Base-by-base conservation (phyloP, 1,284 basidiomycete species). In the Rhodotorula sp. region DNA sequence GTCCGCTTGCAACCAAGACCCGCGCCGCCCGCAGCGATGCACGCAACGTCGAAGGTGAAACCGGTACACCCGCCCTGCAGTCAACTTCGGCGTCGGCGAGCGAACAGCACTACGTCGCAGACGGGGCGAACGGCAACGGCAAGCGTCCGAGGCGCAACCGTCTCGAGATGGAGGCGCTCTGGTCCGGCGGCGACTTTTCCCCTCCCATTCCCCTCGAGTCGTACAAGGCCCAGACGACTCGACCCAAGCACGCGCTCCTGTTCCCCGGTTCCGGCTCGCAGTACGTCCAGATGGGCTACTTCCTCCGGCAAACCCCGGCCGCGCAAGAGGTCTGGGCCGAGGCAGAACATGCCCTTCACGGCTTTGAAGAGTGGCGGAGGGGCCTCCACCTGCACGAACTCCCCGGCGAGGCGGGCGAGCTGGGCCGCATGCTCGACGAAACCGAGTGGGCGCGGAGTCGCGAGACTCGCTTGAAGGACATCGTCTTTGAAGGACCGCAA, bases 231-330 rank as follows among this genome's bases (percentile, higher is more conserved):
- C 58, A 72, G 34, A 52, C 63, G 8, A 61, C 73, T 0, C 52
- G 65, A 5, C 75, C 73, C n/a, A 65, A 65, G n/a, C 70, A 75
- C 48, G 72, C 78, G 31, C 65, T 78, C 58, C 69, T 79, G 43
- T 79, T 79, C 65, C 79, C 79, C 23, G 80, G 80, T 18, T 76
- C 74, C 6, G 79, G 80, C 1, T 78, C 76, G 29, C 79, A 80
- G 63, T 80, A 80, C 58, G 75, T 79, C 47, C 75, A 76, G 31
- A 80, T 80, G 79, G 78, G 77, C n/a, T 39, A 67, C 29, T 77
- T 75, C 58, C 61, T 78, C 21, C 34, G 62, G 1, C 51, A 73
- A 10, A 75, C 68, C 62, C 62, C 65, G 29, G 69, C 72, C 5
- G 77, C 77, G 39, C 61, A 68, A 20, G 66, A 76, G 48, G 74